Evolutionary conservation across 2,329 filamentous ascomycete species (phyloP), one percentile per base, ranked within the genome.

Genomic region (Penicillium corylophilum): DNA sequence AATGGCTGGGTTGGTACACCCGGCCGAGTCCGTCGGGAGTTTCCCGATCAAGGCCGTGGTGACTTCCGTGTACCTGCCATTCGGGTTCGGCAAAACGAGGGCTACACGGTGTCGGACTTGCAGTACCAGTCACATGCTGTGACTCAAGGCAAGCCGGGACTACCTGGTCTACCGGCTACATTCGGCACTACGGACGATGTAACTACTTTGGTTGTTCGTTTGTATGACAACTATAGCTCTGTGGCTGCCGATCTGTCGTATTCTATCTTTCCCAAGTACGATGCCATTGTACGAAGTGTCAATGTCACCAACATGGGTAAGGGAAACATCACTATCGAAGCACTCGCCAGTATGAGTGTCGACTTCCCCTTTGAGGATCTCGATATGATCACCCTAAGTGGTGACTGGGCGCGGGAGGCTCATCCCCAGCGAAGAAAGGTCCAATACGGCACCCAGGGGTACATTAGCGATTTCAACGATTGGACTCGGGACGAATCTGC

Each of bases 41-140:
- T 85, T 48, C 84, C 84, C 1, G 84, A 87, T 53, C 71, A 83
- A 4, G 84, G 84, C 1, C 77, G 83, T 7, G 83, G 83, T 15
- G 84, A 87, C 61, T 83, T 85, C 56, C 78, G 85, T 3, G 70
- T 79, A 2, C 84, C 84, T 0, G 84, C 84, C 0, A 75, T 87
- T 12, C 79, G 81, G 33, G 82, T 87, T 58, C 75, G 76, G 47
- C 83, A 87, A 59, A 71, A 78, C 1, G 76, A 76, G 15, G 84
- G 83, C 26, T 77, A 82, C 53, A 84, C 82, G 0, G 77, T 87
- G 13, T 81, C 79, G 6, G 78, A 80, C 7, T 78, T 87, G 51
- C 73, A 73, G 35, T 87, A 86, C 60, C 73, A 79, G 49, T 83
- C 81, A 0, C 78, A 86, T 55, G 68, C 78, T n/a, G 67, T 85